phyloP scores from a whole-genome alignment of 805 yeast species.

The Suhomyces vadensis region DNA sequence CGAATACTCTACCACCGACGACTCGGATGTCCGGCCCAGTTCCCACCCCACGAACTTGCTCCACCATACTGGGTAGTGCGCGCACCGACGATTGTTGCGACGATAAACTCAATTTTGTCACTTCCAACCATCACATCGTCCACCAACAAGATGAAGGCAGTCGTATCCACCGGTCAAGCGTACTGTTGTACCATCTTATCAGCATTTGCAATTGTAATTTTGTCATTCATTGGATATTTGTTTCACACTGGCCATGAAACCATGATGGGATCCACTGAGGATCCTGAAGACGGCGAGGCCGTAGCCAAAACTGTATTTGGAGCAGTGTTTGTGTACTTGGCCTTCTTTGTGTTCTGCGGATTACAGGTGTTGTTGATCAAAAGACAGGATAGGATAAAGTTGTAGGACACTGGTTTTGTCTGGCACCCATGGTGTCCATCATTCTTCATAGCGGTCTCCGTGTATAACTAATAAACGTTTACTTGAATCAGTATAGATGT shows the following conservation, averaged over 20 bases:
- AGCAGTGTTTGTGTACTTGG: slow-evolving; percentile 80
- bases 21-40: not conserved
- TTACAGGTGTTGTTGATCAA: slow-evolving; percentile 68
- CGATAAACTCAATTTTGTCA: slow-evolving; percentile 2
- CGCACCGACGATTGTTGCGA: not conserved
- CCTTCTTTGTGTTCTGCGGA: slow-evolving; percentile 87
- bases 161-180: slow-evolving; percentile 70
- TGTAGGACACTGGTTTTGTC: too few relatives aligned
- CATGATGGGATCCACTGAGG: slow-evolving; percentile 87
- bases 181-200: slow-evolving; percentile 95
- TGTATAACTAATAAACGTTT: too few relatives aligned
- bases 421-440: slow-evolving; percentile 6
- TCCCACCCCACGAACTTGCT: not conserved
- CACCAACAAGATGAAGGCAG: slow-evolving; percentile 38
- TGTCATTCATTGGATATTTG: slow-evolving; percentile 79
- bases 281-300: slow-evolving; percentile 91
- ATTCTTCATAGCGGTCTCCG: not conserved
- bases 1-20: slow-evolving; percentile 2
- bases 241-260: slow-evolving; percentile 83
- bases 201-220: slow-evolving; percentile 86
- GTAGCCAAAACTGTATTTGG: slow-evolving; percentile 90
- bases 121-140: not conserved
- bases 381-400: slow-evolving; percentile 64
- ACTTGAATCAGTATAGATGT: too few relatives aligned
- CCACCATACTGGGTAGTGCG: slow-evolving; percentile 4